A percentile compares a stretch with the other conserved stretches of the same genome.
Conservation (phyloP, 441 rosid species). For the Pelargonium myrrhifolium region DNA sequence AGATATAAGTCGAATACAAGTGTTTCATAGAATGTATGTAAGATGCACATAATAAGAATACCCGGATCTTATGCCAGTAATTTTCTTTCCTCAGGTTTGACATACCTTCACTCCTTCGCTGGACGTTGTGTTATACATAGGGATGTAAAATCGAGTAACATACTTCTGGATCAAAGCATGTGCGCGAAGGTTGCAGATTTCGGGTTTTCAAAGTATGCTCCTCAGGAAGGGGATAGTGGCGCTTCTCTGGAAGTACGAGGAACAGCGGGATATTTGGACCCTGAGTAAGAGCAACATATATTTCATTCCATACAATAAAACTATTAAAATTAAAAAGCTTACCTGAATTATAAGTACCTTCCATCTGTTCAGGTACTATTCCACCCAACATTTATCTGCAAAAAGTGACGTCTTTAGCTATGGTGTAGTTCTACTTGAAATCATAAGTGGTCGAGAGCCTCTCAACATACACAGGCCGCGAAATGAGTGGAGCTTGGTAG, state of each 20-base stretch:
- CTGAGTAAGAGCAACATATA: slow-evolving; percentile 38
- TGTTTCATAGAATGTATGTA: neutral
- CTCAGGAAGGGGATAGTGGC: slow-evolving; percentile 70
- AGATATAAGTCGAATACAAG: neutral
- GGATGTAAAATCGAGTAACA: slow-evolving; percentile 78
- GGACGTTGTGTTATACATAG: slow-evolving; percentile 57
- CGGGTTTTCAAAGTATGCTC: slow-evolving; percentile 74
- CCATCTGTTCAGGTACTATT: slow-evolving; percentile 45
- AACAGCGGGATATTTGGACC: slow-evolving; percentile 74
- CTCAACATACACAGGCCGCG: slow-evolving; percentile 62
- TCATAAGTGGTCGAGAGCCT: slow-evolving; percentile 67
- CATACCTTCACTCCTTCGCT: slow-evolving; percentile 51
- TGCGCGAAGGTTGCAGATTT: slow-evolving; percentile 68
- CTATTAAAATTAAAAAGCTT: neutral
- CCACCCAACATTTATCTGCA: slow-evolving; percentile 62
- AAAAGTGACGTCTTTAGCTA: slow-evolving; percentile 78
- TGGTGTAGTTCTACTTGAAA: slow-evolving; percentile 69
- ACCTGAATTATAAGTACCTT: neutral
- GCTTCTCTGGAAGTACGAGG: slow-evolving; percentile 76
- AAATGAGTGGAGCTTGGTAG: slow-evolving; percentile 71
- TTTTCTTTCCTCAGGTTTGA: slow-evolving; percentile 41
- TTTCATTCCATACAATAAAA: neutral
- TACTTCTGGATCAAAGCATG: slow-evolving; percentile 68
- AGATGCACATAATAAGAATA: neutral
- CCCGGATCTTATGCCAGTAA: slow-evolving; percentile 6